Percentiles rank a stretch among this genome's conserved stretches.
Evolutionary conservation across 2,329 filamentous ascomycete genomes (phyloP).

Genomic region (Alternaria arbusti): DNA sequence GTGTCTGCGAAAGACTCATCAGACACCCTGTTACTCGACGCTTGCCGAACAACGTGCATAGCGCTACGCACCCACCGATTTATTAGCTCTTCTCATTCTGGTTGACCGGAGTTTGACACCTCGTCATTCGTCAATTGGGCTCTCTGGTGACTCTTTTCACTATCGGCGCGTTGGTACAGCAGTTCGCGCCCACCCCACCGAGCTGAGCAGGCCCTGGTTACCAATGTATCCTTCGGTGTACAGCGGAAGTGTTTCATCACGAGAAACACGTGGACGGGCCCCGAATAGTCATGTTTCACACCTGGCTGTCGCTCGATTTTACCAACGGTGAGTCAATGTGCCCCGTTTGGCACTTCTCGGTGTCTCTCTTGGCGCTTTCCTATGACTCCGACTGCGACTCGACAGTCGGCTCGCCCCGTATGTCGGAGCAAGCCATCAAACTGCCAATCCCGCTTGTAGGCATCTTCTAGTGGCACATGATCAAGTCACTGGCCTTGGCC

Average conservation of each 20-base stretch:
- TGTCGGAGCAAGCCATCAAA: slow-evolving; percentile 14
- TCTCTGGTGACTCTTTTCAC: slow-evolving; percentile 6
- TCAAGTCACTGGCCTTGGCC: slow-evolving; percentile 24
- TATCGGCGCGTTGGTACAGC: slow-evolving; percentile 19
- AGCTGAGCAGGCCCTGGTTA: slow-evolving; percentile 24
- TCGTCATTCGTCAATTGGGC: slow-evolving; percentile 30
- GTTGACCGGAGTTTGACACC: slow-evolving; percentile 39
- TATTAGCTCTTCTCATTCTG: slow-evolving; percentile 31
- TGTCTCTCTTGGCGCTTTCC: slow-evolving; percentile 5
- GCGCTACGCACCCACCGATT: slow-evolving; percentile 28
- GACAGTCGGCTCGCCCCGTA: slow-evolving; percentile 28
- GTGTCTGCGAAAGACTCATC: slow-evolving; percentile 29
- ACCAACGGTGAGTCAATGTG: slow-evolving; percentile 20
- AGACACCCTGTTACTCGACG: slow-evolving; percentile 14
- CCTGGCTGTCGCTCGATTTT: slow-evolving; percentile 5
- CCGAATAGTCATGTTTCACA: neutral
- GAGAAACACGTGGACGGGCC: neutral
- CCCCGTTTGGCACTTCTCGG: slow-evolving; percentile 3
- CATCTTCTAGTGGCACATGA: slow-evolving; percentile 1
- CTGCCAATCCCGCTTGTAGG: slow-evolving; percentile 14
- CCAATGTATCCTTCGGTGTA: neutral
- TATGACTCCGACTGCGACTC: slow-evolving; percentile 30
- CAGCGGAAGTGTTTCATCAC: neutral
- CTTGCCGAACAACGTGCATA: slow-evolving; percentile 26
- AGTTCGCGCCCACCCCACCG: slow-evolving; percentile 34